Conservation (phyloP, 2,329 filamentous ascomycete genomes). For the Colletotrichum eleusines region DNA sequence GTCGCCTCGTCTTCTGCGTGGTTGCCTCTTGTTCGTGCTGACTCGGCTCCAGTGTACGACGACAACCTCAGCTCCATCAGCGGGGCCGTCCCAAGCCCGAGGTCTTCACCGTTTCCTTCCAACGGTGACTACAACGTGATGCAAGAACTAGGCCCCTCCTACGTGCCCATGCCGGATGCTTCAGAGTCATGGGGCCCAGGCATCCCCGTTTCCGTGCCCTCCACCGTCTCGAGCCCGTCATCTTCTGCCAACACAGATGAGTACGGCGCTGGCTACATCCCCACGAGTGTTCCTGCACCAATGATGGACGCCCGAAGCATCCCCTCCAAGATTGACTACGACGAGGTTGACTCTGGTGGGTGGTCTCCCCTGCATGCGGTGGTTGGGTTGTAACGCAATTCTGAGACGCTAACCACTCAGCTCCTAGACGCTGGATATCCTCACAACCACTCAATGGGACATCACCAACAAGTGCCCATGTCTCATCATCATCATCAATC, state of each 20-base stretch:
- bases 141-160: slow-evolving; percentile 57
- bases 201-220: slow-evolving; percentile 59
- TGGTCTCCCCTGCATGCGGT: slow-evolving; percentile 28
- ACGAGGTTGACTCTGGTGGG: slow-evolving; percentile 48
- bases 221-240: slow-evolving; percentile 64
- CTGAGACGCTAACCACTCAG: slow-evolving; percentile 48
- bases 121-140: slow-evolving; percentile 57
- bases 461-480: slow-evolving; percentile 41
- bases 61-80: slow-evolving; percentile 55
- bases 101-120: slow-evolving; percentile 59
- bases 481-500: slow-evolving; percentile 39
- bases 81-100: slow-evolving; percentile 57
- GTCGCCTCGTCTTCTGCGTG: slow-evolving; percentile 40
- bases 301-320: slow-evolving; percentile 55
- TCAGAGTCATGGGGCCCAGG: slow-evolving; percentile 61
- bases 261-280: slow-evolving; percentile 60
- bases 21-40: slow-evolving; percentile 39
- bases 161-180: slow-evolving; percentile 56
- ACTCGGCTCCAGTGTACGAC: slow-evolving; percentile 54
- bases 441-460: slow-evolving; percentile 45
- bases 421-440: slow-evolving; percentile 50
- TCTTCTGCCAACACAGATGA: slow-evolving; percentile 63
- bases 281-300: slow-evolving; percentile 61
- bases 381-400: slow-evolving; percentile 42
- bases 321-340: slow-evolving; percentile 55